Evolutionary conservation across 1,284 basidiomycete genomes (phyloP), one percentile per base, ranked within the genome.

Genomic region (Tetrapyrgos nigripes): DNA sequence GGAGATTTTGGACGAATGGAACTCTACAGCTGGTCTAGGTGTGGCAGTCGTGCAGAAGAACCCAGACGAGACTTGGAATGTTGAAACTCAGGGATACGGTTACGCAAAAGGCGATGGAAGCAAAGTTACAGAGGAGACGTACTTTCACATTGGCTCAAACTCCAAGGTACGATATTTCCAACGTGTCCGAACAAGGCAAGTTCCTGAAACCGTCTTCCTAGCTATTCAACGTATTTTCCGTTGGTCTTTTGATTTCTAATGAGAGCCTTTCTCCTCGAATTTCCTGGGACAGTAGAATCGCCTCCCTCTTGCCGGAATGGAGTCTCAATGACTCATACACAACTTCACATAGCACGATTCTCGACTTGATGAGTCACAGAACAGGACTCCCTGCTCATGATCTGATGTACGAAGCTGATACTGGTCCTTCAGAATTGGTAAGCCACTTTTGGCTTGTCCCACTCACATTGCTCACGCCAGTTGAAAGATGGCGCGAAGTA

Each of bases 171-270:
- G 37, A 21, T 24, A 9, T 52, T 46, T 9, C 17, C 4, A 3
- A 73, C 56, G 70, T 78, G 45, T 60, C 61, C 11, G 51, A 70
- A 11, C 65, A 78, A 19, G 71, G 75, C 51, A 58, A 66, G 8
- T 74, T 73, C 2, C 67, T 79, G 3, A 68, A 66, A 14, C 73
- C 79, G 74, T 67, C 68, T 8, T 65, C 70, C 0, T 29, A 67
- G 65, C 59, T 69, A 9, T 70, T 68, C 44, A 55, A 60, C 35
- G 59, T 57, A 26, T n/a, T 66, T 3, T 50, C 67, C 2, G 59
- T 64, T 11, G 69, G 68, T 13, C 61, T 70, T 11, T 54, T 70
- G 37, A 64, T 68, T 44, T 62, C 64, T 17, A 69, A 70, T 51
- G 35, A 63, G 19, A 64, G 58, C 45, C 43, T 69, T 13, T 37